Conservation (phyloP, 2,329 filamentous ascomycete genomes). For the Talaromyces sp. region DNA sequence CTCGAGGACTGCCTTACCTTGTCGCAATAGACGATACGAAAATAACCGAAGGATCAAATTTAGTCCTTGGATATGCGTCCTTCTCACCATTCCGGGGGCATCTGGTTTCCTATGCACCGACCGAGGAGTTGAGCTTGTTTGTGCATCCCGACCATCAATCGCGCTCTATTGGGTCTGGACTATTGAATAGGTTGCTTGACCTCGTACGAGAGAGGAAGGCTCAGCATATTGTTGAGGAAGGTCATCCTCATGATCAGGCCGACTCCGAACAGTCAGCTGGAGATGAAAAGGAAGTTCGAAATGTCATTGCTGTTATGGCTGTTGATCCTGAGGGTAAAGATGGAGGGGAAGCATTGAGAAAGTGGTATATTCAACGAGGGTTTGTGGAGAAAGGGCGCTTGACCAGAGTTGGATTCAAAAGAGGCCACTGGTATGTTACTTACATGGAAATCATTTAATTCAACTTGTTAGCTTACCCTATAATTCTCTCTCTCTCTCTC, state of each 20-base stretch:
- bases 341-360: slow-evolving; percentile 36
- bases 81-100: slow-evolving; percentile 39
- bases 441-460: background rate
- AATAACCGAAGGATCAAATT: slow-evolving; percentile 4
- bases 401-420: slow-evolving; percentile 43
- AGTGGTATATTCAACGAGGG: slow-evolving; percentile 43
- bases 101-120: slow-evolving; percentile 42
- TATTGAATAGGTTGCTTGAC: slow-evolving; percentile 35
- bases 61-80: slow-evolving; percentile 40
- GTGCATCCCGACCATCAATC: slow-evolving; percentile 38
- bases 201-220: slow-evolving; percentile 18
- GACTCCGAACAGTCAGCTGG: background rate
- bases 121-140: slow-evolving; percentile 45
- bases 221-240: background rate
- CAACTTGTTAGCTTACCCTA: too few relatives aligned
- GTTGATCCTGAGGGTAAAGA: slow-evolving; percentile 38
- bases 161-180: slow-evolving; percentile 35
- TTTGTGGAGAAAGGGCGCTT: slow-evolving; percentile 44
- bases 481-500: too few relatives aligned
- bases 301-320: slow-evolving; percentile 43
- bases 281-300: slow-evolving; percentile 23
- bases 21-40: slow-evolving; percentile 33
- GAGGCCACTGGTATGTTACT: slow-evolving; percentile 35
- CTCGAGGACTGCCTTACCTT: slow-evolving; percentile 39
- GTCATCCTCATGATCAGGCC: background rate